A percentile compares a stretch with the other conserved stretches of the same genome.
phyloP scores from a whole-genome alignment of 352 stramenopile genomes.

The Phytopythium litorale region DNA sequence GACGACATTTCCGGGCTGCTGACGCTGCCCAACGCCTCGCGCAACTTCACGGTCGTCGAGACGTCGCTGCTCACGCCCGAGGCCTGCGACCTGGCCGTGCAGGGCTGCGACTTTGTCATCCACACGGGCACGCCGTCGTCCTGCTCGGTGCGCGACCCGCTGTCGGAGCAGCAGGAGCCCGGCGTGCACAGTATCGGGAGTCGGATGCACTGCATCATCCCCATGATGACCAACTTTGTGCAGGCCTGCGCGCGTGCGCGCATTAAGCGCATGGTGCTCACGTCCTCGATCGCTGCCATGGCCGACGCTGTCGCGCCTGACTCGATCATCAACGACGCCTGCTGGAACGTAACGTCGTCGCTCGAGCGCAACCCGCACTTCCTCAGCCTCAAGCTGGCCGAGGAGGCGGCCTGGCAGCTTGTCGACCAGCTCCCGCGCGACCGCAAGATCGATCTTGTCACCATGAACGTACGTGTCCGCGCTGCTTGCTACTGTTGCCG shows the following conservation, averaged over 20 bases:
- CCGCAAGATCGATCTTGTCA: slow-evolving; percentile 81
- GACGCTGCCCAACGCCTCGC: slow-evolving; percentile 58
- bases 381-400: slow-evolving; percentile 81
- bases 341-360: slow-evolving; percentile 83
- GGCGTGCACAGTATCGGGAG: slow-evolving; percentile 87
- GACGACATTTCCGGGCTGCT: slow-evolving; percentile 83
- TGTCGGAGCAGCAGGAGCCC: slow-evolving; percentile 82
- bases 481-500: neutral
- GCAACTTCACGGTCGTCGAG: slow-evolving; percentile 85
- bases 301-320: slow-evolving; percentile 66
- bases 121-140: slow-evolving; percentile 85
- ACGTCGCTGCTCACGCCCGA: slow-evolving; percentile 85
- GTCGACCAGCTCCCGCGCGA: slow-evolving; percentile 82
- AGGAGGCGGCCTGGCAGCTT: slow-evolving; percentile 86
- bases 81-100: slow-evolving; percentile 84
- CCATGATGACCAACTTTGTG: slow-evolving; percentile 92
- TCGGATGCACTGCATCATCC: slow-evolving; percentile 89
- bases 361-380: slow-evolving; percentile 87
- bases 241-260: slow-evolving; percentile 75
- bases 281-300: slow-evolving; percentile 85
- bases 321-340: slow-evolving; percentile 84
- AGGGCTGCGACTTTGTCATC: slow-evolving; percentile 89
- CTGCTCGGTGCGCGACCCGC: slow-evolving; percentile 80
- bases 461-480: slow-evolving; percentile 65
- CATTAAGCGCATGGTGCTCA: slow-evolving; percentile 81